Conservation (phyloP, 805 yeast species). For the Candida palmyrensis region DNA sequence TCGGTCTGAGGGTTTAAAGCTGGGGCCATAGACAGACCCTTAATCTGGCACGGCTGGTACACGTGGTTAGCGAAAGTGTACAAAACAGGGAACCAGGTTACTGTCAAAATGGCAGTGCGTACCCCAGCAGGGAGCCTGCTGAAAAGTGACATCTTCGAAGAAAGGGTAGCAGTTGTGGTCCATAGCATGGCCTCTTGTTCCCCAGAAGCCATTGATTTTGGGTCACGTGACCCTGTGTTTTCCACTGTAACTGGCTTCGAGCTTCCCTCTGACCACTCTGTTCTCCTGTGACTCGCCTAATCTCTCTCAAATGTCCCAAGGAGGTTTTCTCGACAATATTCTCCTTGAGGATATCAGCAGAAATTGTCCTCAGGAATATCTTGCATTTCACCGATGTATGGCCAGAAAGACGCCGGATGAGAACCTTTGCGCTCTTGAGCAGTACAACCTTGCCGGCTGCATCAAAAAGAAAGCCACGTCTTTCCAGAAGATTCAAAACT, state of each 20-base stretch:
- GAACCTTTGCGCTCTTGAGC: constrained; percentile 49
- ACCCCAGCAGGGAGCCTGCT: constrained; percentile 9
- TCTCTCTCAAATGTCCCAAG: too few species aligned
- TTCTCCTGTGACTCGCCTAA: too few species aligned
- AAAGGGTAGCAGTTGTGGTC: too few species aligned
- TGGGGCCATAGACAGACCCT: constrained; percentile 87
- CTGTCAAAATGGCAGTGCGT: constrained; percentile 21
- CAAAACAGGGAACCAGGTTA: constrained; percentile 75
- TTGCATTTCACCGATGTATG: constrained; percentile 71
- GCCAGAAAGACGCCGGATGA: constrained; percentile 49
- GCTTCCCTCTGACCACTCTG: not conserved
- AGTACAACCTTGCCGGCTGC: constrained; percentile 54
- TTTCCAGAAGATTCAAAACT: constrained; percentile 59
- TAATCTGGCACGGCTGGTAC: constrained; percentile 65
- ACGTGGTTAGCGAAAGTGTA: constrained; percentile 66
- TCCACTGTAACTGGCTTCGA: too few species aligned
- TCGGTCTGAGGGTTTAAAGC: constrained; percentile 67
- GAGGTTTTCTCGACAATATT: too few species aligned
- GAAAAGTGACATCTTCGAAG: constrained; percentile 6
- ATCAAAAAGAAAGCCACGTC: constrained; percentile 64
- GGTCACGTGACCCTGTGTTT: too few species aligned
- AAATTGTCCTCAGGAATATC: constrained; percentile 67
- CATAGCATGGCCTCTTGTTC: too few species aligned
- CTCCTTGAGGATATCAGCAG: constrained; percentile 75
- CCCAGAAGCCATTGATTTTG: too few species aligned